Percentiles rank a stretch among this genome's conserved stretches.
These are phyloP conservation scores for Ophiostoma sp. DNA, from an alignment of 2,329 filamentous ascomycete genomes.

Conservation along the genomic window DNA sequence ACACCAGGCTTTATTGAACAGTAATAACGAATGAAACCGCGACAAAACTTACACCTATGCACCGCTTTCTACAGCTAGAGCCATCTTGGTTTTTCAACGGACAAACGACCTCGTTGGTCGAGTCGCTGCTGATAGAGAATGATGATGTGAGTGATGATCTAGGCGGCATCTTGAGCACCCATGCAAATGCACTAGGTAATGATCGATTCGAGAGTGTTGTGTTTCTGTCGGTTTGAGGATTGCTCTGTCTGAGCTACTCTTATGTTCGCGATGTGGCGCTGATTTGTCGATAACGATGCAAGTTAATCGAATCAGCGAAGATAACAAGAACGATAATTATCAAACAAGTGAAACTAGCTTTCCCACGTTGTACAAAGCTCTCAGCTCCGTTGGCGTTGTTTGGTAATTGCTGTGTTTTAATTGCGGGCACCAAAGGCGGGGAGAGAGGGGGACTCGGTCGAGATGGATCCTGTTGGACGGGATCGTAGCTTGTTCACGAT, in stretches of 20 bases:
- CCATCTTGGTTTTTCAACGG: slow-evolving; percentile 93
- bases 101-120: slow-evolving; percentile 94
- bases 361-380: background rate
- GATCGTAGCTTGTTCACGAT: slow-evolving; percentile 17
- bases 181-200: slow-evolving; percentile 36
- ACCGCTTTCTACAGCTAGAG: slow-evolving; percentile 94
- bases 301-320: background rate
- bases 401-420: slow-evolving; percentile 8
- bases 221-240: background rate
- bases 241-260: background rate
- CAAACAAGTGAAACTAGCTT: background rate
- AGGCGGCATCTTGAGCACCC: slow-evolving; percentile 76
- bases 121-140: slow-evolving; percentile 85
- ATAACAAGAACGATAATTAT: background rate
- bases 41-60: slow-evolving; percentile 78
- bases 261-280: background rate
- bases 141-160: slow-evolving; percentile 80
- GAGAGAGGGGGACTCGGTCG: slow-evolving; percentile 4
- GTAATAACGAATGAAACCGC: slow-evolving; percentile 33
- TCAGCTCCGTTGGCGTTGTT: slow-evolving; percentile 8
- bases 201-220: background rate
- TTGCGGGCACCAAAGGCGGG: slow-evolving; percentile 13
- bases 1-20: background rate
- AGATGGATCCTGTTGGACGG: slow-evolving; percentile 5
- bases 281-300: background rate